Base-by-base conservation (phyloP, 1,284 basidiomycete species). In the Rugosomyces carneus region DNA sequence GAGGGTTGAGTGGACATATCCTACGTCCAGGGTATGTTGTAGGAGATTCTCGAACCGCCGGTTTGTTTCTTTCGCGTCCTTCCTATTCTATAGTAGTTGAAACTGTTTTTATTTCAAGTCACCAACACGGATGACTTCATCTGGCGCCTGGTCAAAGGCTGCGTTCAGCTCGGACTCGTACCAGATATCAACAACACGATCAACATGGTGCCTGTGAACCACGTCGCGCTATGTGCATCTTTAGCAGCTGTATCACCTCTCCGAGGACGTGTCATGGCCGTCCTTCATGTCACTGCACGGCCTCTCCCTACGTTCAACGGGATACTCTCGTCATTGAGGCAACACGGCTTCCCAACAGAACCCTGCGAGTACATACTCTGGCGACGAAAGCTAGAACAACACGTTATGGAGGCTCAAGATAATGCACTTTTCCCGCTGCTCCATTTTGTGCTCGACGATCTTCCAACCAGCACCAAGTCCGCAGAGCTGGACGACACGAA, bases 111-210 rank as follows among this genome's bases (percentile, higher is more conserved):
- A n/a, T n/a, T n/a, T n/a, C n/a, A n/a, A 84, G 94, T 97, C 1
- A 98, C 94, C 21, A 99, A 99, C 69, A 99, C 96, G 29, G 96
- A 99, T 59, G 96, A 99, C 66, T 99, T 99, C 68, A 80, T 99
- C 46, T 98, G 95, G 94, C 82, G 96, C 16, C 74, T 99, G 62
- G 91, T 98, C 62, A 99, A 99, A 68, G 96, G 96, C 19, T 97
- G 93, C 62, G 78, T 96, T 39, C 96, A 99, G 65, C 83, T 99
- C 5, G 95, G 95, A 2, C 78, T 93, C 36, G 84, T 94, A 1
- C 96, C 96, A 1, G 91, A 99, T 63, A 98, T 99, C 66, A 93
- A 97, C 74, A 99, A 99, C 69, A 88, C 90, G 2, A 79, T 99
- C 61, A 99, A 99, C 69, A 95, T 98, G 89, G 90, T 94, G 15